Evolutionary conservation across 2,329 filamentous ascomycete species (phyloP).

Genomic region (Dactylonectria estremocensis): DNA sequence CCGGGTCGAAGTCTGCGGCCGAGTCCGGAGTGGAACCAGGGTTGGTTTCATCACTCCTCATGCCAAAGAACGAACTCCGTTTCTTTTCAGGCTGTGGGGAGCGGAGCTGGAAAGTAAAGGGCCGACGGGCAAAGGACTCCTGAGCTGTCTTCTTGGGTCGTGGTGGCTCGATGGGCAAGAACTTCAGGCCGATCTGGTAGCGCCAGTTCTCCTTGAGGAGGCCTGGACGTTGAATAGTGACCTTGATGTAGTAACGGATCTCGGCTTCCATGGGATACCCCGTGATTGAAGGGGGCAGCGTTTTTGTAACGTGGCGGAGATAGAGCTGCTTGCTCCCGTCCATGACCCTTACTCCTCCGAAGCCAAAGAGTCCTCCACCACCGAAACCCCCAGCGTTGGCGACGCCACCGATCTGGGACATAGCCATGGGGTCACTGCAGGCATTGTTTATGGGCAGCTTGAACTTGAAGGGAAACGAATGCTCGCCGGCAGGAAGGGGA

Average conservation of each 20-base stretch:
- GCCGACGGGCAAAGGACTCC: constrained; percentile 87
- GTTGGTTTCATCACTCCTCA: constrained; percentile 47
- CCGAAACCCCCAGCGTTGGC: constrained; percentile 68
- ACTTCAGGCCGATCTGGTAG: constrained; percentile 79
- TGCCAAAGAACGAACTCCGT: constrained; percentile 74
- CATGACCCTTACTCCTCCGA: constrained; percentile 71
- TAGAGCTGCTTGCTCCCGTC: constrained; percentile 75
- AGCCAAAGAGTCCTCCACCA: constrained; percentile 62
- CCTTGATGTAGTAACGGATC: constrained; percentile 95
- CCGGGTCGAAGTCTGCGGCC: constrained; percentile 50
- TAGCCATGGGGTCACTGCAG: constrained; percentile 70
- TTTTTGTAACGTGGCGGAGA: constrained; percentile 83
- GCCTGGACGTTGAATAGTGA: constrained; percentile 90
- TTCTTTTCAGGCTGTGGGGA: constrained; percentile 59
- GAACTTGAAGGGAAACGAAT: constrained; percentile 85
- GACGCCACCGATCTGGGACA: constrained; percentile 69
- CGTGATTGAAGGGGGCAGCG: constrained; percentile 89
- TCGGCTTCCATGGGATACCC: constrained; percentile 90
- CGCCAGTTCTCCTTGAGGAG: constrained; percentile 93
- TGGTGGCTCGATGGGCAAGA: constrained; percentile 93
- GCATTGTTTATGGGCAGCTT: constrained; percentile 84
- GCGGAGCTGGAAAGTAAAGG: constrained; percentile 69
- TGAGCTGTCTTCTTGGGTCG: constrained; percentile 76
- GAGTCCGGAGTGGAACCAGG: constrained; percentile 41
- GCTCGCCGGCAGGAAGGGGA: constrained; percentile 77